Percentiles rank a stretch among this genome's conserved stretches.
Conservation (phyloP, 2,329 filamentous ascomycete species). For the Trichoderma simmonsii region DNA sequence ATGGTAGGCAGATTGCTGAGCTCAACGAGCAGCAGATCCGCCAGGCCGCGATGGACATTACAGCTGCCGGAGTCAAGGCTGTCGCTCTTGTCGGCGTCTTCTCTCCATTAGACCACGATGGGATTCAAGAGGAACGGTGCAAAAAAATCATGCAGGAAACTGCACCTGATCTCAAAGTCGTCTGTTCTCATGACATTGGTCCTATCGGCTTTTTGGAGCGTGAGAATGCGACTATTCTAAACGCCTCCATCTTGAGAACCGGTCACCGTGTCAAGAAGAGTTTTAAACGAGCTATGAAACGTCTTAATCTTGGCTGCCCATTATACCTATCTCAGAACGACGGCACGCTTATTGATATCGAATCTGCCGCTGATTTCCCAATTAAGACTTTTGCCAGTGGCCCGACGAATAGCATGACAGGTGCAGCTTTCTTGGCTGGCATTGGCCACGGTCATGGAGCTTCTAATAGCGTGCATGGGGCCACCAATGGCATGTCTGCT, state of each 20-base stretch:
- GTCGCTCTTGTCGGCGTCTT: conserved; percentile 46
- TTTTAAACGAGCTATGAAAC: conserved; percentile 41
- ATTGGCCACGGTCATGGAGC: too few species aligned
- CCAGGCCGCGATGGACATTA: conserved; percentile 32
- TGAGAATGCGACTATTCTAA: conserved; percentile 56
- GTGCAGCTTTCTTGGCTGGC: conserved; percentile 52
- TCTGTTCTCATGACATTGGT: conserved; percentile 45
- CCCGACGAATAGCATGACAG: conserved; percentile 53
- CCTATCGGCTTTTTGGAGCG: conserved; percentile 43
- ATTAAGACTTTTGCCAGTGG: conserved; percentile 54
- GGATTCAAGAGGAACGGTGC: conserved; percentile 40
- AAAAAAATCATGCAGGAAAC: conserved; percentile 36
- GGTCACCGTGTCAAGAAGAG: conserved; percentile 45
- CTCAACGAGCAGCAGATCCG: conserved; percentile 34
- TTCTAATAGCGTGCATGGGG: too few species aligned
- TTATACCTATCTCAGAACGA: conserved; percentile 53
- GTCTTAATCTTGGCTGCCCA: conserved; percentile 36
- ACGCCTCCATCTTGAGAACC: conserved; percentile 49
- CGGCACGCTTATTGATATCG: conserved; percentile 49
- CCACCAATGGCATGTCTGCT: conserved; percentile 21
- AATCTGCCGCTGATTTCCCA: conserved; percentile 45
- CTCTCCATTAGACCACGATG: conserved; percentile 43
- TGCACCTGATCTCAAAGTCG: conserved; percentile 35
- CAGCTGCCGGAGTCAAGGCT: conserved; percentile 33
- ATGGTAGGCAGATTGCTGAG: conserved; percentile 45